Evolutionary conservation across 2,329 filamentous ascomycete species (phyloP), one percentile per base, ranked within the genome.

Genomic region (Nigrospora sphaerica): DNA sequence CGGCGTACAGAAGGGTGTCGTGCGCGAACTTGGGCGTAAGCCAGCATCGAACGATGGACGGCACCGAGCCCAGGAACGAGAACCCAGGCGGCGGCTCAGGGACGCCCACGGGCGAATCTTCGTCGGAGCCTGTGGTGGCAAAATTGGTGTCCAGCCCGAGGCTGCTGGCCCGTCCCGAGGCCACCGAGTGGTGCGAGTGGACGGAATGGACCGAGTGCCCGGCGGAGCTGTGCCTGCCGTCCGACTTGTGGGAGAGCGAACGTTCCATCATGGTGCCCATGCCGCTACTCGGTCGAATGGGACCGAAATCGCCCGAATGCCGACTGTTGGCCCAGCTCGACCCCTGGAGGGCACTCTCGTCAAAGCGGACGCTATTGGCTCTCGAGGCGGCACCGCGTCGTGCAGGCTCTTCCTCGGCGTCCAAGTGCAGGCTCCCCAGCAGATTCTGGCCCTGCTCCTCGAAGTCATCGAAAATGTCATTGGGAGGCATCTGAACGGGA

Each of bases 281-380:
- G 33, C 88, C 85, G 63, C 89, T 95, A 19, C 83, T 80, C 18
- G 88, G 90, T 44, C 92, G 78, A 41, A 82, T 73, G 23, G 87
- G 85, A 36, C 83, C 81, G 54, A 95, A 85, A 46, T 97, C 93
- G 40, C 87, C 81, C 12, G 88, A 92, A 46, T 90, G 85, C 39
- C 92, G 82, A 49, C 85, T 87, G 53, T 81, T 82, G 34, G 84
- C 85, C 80, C 93, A 95, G 63, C 90, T 79, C 10, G 80, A 90
- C 41, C 88, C 86, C 57, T 95, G 90, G 56, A 95, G 82, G 13
- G 92, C 91, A 60, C 89, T 95, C 63, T 97, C 92, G 61, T 97
- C 93, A 59, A 98, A 98, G 34, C 93, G 87, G 55, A 98, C 93
- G 61, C 93, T 97, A 63, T 97, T 97, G 41, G 93, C 92, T 56